Percentiles rank a stretch among this genome's conserved stretches.
These are phyloP conservation scores for Cryptosporidium ubiquitum DNA, from an alignment of 169 alveolate genomes.

Conservation along the genomic window DNA sequence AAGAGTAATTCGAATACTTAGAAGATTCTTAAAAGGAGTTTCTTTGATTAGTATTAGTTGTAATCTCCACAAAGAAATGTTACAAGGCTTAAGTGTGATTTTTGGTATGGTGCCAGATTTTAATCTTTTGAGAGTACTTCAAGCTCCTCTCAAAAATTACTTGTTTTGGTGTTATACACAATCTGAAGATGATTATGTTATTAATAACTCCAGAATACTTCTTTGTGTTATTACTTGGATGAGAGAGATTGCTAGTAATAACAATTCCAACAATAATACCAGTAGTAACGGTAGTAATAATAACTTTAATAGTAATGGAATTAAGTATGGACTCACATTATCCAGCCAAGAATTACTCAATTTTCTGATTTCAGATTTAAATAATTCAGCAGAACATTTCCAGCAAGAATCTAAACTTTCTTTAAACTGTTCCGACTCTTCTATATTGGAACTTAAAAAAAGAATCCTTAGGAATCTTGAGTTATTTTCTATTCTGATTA, in stretches of 20 bases:
- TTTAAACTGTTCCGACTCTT: neutral
- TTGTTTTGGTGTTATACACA: constrained; percentile 58
- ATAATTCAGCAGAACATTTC: neutral
- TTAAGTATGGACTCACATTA: constrained; percentile 34
- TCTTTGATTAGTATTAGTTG: constrained; percentile 9
- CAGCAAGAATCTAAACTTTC: constrained; percentile 6
- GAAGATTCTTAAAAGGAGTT: constrained; percentile 24
- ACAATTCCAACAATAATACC: neutral
- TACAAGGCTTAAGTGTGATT: constrained; percentile 24
- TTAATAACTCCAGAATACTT: constrained; percentile 28
- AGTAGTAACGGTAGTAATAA: neutral
- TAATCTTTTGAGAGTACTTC: constrained; percentile 21
- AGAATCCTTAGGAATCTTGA: constrained; percentile 24
- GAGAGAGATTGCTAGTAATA: neutral
- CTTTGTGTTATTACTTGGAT: constrained; percentile 56
- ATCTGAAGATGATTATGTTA: constrained; percentile 26
- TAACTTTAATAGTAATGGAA: neutral
- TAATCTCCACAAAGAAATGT: constrained; percentile 24
- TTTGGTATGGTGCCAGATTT: constrained; percentile 21
- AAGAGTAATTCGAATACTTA: constrained; percentile 17
- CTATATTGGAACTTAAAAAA: neutral
- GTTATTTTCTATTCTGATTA: neutral
- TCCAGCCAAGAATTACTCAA: constrained; percentile 28
- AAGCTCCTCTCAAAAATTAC: constrained; percentile 16
- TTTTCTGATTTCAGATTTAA: constrained; percentile 1